phyloP scores from a whole-genome alignment of 371 early-diverging fungal genomes.

The Apophysomyces variabilis region DNA sequence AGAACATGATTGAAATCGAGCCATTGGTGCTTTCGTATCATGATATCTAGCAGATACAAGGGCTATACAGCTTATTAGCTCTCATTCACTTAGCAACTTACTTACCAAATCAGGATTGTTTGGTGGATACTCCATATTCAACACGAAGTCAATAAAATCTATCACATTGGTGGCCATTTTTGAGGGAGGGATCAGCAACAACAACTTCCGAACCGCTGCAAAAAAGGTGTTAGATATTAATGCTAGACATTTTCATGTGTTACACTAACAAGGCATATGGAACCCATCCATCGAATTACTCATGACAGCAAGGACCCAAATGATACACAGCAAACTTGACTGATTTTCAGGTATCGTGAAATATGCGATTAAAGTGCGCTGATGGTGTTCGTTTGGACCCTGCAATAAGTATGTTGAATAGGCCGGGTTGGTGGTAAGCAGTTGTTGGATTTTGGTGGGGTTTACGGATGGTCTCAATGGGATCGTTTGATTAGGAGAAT shows the following conservation, averaged over 20 bases:
- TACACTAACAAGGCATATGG: constrained; percentile 39
- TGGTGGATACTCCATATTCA: constrained; percentile 47
- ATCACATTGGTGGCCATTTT: constrained; percentile 72
- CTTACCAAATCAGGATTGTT: constrained; percentile 40
- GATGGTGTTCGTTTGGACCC: constrained; percentile 40
- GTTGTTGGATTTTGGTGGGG: constrained; percentile 36
- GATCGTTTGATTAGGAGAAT: constrained; percentile 29
- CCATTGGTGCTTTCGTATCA: constrained; percentile 77
- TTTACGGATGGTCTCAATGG: constrained; percentile 36
- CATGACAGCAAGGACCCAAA: constrained; percentile 66
- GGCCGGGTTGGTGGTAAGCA: constrained; percentile 36
- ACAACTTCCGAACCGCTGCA: constrained; percentile 64
- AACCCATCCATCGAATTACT: constrained; percentile 39
- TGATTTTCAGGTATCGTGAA: constrained; percentile 67
- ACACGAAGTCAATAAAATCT: constrained; percentile 68
- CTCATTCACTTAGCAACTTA: not conserved
- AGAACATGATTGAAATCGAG: constrained; percentile 75
- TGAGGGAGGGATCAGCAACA: constrained; percentile 70
- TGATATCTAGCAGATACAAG: constrained; percentile 59
- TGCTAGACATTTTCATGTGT: not conserved
- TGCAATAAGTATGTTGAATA: constrained; percentile 39
- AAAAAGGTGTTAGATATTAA: constrained; percentile 8
- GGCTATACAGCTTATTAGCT: constrained; percentile 22
- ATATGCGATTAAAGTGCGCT: constrained; percentile 40
- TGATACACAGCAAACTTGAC: constrained; percentile 64